A percentile compares a stretch with the other conserved stretches of the same genome.
phyloP scores from a whole-genome alignment of 257 asterid genomes.

The Solanum piurae region DNA sequence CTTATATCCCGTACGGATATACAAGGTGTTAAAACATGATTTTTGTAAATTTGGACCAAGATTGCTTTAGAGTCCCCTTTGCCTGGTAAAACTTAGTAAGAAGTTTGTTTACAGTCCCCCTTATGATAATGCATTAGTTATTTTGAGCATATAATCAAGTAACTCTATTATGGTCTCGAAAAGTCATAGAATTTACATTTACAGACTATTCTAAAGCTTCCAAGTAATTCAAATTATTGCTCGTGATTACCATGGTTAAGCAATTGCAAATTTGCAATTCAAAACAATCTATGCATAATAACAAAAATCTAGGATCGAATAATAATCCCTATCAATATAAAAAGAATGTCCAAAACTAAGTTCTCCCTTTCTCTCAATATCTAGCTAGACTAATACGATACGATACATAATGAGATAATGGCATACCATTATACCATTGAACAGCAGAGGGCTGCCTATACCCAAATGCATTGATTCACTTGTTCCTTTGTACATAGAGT shows the following conservation, averaged over 20 bases:
- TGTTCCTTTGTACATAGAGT: neutral
- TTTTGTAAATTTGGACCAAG: neutral
- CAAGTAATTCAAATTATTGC: neutral
- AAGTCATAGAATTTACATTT: neutral
- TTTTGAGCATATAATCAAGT: neutral
- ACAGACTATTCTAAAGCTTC: neutral
- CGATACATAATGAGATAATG: neutral
- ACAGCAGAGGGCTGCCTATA: neutral
- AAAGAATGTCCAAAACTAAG: neutral
- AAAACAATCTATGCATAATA: neutral
- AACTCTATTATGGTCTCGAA: neutral
- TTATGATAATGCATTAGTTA: neutral
- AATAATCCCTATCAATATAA: neutral
- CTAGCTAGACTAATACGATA: neutral
- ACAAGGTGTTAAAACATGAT: neutral
- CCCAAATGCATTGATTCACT: neutral
- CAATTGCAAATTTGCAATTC: neutral
- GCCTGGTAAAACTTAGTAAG: neutral
- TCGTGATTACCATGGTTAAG: neutral
- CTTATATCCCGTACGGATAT: neutral
- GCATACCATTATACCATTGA: neutral
- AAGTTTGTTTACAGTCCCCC: neutral
- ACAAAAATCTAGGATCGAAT: neutral
- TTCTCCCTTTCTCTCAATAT: neutral
- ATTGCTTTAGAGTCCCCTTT: neutral